These are phyloP conservation scores for Kurtzmaniella cleridarum DNA, from an alignment of 805 yeast species.

Conservation along the genomic window DNA sequence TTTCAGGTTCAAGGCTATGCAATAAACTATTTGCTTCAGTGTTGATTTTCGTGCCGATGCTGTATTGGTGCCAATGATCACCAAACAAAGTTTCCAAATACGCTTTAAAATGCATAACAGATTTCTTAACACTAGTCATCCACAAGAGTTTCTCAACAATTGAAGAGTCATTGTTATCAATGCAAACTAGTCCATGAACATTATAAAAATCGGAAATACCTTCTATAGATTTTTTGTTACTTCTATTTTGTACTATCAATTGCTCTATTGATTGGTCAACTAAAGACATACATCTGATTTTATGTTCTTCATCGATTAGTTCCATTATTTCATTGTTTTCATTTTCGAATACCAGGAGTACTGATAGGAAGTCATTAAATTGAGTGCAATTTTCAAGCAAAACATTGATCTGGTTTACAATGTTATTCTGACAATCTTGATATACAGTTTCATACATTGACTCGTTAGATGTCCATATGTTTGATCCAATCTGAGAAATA, in stretches of 20 bases:
- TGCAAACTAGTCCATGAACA: background rate
- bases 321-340: constrained; percentile 11
- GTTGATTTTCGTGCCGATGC: constrained; percentile 54
- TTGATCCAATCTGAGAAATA: constrained; percentile 24
- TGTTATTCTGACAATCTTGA: constrained; percentile 15
- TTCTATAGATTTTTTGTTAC: background rate
- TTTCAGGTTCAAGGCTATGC: constrained; percentile 40
- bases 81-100: constrained; percentile 26
- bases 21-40: constrained; percentile 42
- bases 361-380: constrained; percentile 22
- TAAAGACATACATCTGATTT: constrained; percentile 23
- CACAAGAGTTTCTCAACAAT: constrained; percentile 9
- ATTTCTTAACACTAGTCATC: constrained; percentile 15
- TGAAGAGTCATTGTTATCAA: background rate
- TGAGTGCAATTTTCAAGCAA: constrained; percentile 19
- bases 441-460: constrained; percentile 18
- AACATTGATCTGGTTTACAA: constrained; percentile 19
- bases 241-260: constrained; percentile 9
- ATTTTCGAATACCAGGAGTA: constrained; percentile 17
- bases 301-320: constrained; percentile 32
- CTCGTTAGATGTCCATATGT: constrained; percentile 25
- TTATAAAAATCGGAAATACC: background rate
- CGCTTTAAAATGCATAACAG: constrained; percentile 18
- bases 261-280: constrained; percentile 23
- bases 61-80: constrained; percentile 30